phyloP scores from a whole-genome alignment of 768 basidiomycete species.

The Mycena rebaudengoi region DNA sequence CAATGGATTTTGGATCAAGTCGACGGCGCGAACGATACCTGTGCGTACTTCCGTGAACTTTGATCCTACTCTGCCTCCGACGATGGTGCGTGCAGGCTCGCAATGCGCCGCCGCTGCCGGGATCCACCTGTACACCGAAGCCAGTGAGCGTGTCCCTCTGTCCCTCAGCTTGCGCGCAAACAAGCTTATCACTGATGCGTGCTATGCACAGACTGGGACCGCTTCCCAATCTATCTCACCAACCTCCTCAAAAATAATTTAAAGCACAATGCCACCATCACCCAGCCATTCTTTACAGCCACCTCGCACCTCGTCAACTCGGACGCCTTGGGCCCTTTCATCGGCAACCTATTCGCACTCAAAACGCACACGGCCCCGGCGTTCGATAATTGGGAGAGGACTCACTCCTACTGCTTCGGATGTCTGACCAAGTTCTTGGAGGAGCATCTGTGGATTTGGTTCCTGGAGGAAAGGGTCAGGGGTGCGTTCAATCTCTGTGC shows the following conservation, averaged over 20 bases:
- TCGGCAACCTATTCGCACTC: neutral
- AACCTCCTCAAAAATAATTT: neutral
- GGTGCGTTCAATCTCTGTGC: neutral
- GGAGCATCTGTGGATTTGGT: conserved; percentile 11
- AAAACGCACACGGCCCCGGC: neutral
- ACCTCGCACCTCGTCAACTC: neutral
- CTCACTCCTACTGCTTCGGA: neutral
- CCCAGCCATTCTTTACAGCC: neutral
- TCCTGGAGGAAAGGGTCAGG: neutral
- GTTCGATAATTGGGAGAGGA: neutral
- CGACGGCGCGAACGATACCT: conserved; percentile 14
- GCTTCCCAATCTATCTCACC: neutral
- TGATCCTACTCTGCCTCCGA: neutral
- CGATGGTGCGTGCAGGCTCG: neutral
- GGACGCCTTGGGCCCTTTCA: neutral
- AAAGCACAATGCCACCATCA: neutral
- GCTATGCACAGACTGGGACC: conserved; percentile 4
- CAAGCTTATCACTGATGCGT: too few species aligned
- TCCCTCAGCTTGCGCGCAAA: neutral
- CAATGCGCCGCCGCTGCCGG: conserved; percentile 3
- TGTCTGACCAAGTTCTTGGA: neutral
- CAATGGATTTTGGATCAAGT: conserved; percentile 14
- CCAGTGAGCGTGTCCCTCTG: neutral
- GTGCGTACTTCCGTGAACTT: neutral
- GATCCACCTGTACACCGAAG: neutral